Base-by-base conservation (phyloP, 768 basidiomycete genomes). In the Mycena rebaudengoi region DNA sequence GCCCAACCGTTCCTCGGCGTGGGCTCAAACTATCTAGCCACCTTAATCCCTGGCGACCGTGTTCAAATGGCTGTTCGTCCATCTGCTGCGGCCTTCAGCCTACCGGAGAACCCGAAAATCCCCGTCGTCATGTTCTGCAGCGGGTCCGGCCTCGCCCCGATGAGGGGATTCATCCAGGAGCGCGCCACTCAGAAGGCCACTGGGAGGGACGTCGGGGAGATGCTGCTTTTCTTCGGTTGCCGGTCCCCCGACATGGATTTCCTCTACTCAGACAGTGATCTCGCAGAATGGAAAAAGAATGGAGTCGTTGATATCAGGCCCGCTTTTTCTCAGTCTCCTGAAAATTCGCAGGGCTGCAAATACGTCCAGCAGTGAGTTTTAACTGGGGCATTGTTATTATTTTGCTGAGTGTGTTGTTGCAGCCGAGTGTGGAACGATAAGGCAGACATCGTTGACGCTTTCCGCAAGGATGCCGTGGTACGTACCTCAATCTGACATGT, bases 151-250 rank as follows among this genome's bases (percentile, higher is more conserved):
- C 65, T 85, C 14, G 80, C 84, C 5, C 84, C 84, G 1, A 81
- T 85, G 78, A 77, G 83, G 39, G 83, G 80, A 1, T 85, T 85
- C 74, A 75, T 85, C 40, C 83, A 84, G 69, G 84, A 85, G 64
- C 78, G 84, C 7, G 80, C 82, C 20, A 67, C 77, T 51, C 83
- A 84, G 69, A 82, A 80, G 70, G 70, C 72, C 26, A 75, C 79
- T 10, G 83, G 83, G 1, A 69, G 82, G 13, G 73, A 79, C 21
- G 79, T 83, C 8, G 81, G 79, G 5, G 70, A 73, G 61, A 75
- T 76, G 48, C 56, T 83, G 21, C 68, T 85, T 33, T 85, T 84
- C 77, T 83, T 83, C 63, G 83, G 84, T 2, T 85, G 84, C 68
- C 71, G 80, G 8, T 66, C 75, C 4, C 80, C 81, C 12, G 69